These are phyloP conservation scores for Trichoderma cornu-damae DNA, from an alignment of 2,329 filamentous ascomycete genomes.

Conservation along the genomic window DNA sequence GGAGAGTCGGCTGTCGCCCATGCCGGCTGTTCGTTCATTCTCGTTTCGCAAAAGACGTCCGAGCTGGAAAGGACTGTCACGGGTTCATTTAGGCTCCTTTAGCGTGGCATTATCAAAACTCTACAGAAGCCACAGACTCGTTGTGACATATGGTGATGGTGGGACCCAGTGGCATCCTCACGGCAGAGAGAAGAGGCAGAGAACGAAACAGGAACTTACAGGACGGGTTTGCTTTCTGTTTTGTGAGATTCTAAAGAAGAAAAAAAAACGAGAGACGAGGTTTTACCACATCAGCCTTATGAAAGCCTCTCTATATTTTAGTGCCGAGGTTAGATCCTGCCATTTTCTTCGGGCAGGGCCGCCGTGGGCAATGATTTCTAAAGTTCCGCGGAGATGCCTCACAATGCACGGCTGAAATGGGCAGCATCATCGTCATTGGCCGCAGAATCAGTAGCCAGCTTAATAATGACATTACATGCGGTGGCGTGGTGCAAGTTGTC, in stretches of 20 bases:
- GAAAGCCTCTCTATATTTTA: neutral
- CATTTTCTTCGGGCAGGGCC: neutral
- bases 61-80: neutral
- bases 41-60: neutral
- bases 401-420: neutral
- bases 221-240: neutral
- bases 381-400: neutral
- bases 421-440: constrained; percentile 1
- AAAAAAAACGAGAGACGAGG: neutral
- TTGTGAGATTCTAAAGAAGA: neutral
- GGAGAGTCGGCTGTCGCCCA: neutral
- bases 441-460: neutral
- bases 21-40: neutral
- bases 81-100: neutral
- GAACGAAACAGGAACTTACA: neutral
- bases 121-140: neutral
- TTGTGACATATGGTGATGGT: neutral
- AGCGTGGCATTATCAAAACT: neutral
- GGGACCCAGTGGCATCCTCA: no score
- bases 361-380: neutral
- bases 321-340: neutral
- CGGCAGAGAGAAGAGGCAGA: neutral
- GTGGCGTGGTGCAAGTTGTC: neutral
- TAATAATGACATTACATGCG: neutral
- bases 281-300: neutral